phyloP scores from a whole-genome alignment of 257 asterid species.

The Rhazya stricta region DNA sequence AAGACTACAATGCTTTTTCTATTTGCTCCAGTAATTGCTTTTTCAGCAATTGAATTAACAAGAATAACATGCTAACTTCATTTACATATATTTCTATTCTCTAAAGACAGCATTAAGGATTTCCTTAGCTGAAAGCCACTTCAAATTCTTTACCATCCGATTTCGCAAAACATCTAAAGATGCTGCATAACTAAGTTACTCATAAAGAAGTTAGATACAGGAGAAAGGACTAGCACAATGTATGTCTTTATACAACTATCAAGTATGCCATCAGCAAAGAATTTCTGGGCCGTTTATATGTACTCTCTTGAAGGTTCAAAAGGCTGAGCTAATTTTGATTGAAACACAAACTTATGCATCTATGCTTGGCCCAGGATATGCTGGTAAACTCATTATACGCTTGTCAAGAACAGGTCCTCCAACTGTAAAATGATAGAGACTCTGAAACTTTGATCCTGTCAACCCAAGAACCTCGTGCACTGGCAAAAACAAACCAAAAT shows the following conservation, averaged over 20 bases:
- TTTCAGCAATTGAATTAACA: not conserved
- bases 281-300: not conserved
- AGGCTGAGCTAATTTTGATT: not conserved
- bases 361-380: conserved; percentile 70
- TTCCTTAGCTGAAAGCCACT: not conserved
- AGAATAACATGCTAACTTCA: not conserved
- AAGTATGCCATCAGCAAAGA: not conserved
- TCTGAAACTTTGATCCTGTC: conserved; percentile 60
- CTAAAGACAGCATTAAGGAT: not conserved
- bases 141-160: not conserved
- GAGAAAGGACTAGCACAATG: not conserved
- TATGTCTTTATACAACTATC: not conserved
- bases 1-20: too few relatives aligned
- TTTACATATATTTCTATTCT: not conserved
- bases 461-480: conserved; percentile 86
- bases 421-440: conserved; percentile 82
- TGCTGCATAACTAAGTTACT: not conserved
- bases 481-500: conserved; percentile 26
- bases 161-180: not conserved
- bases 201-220: not conserved
- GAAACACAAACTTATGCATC: conserved; percentile 35
- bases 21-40: not conserved
- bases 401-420: conserved; percentile 81
- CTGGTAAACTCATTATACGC: conserved; percentile 88
- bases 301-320: not conserved